Conservation (phyloP, 345 rosid genomes). For the Geranium rotundifolium region DNA sequence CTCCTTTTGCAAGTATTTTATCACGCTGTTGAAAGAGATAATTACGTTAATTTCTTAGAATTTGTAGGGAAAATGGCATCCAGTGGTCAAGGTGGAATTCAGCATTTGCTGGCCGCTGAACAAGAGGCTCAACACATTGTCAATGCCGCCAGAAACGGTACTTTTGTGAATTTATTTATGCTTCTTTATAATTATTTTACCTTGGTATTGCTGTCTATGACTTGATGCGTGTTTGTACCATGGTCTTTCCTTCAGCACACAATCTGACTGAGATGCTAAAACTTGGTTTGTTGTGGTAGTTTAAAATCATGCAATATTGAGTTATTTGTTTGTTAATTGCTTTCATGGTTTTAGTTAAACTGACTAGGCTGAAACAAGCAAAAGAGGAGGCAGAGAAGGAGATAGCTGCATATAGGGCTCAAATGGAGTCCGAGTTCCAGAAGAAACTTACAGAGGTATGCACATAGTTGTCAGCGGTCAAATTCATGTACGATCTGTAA, state of each 20-base stretch:
- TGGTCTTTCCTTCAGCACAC: neutral
- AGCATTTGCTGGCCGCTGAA: conserved; percentile 82
- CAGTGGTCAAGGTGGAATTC: conserved; percentile 78
- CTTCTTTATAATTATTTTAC: neutral
- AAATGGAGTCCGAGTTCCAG: conserved; percentile 69
- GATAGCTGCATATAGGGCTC: conserved; percentile 58
- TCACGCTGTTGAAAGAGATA: neutral
- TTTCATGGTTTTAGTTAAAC: conserved; percentile 36
- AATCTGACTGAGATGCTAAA: neutral
- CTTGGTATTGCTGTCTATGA: neutral
- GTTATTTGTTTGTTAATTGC: neutral
- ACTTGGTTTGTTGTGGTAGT: neutral
- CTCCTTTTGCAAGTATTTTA: neutral
- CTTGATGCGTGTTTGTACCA: too few relatives aligned
- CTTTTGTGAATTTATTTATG: neutral
- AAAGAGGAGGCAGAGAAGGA: conserved; percentile 94
- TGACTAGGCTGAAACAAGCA: conserved; percentile 80
- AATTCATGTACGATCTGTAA: neutral
- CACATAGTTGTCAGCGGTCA: neutral
- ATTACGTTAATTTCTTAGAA: conserved; percentile 4
- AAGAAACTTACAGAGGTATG: conserved; percentile 72
- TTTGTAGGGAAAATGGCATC: conserved; percentile 44
- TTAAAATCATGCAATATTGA: neutral
- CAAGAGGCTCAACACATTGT: conserved; percentile 88
- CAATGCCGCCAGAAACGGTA: conserved; percentile 58